A percentile compares a stretch with the other conserved stretches of the same genome.
Conservation (phyloP, 2,329 filamentous ascomycete genomes). For the Arthrobotrys conoides region DNA sequence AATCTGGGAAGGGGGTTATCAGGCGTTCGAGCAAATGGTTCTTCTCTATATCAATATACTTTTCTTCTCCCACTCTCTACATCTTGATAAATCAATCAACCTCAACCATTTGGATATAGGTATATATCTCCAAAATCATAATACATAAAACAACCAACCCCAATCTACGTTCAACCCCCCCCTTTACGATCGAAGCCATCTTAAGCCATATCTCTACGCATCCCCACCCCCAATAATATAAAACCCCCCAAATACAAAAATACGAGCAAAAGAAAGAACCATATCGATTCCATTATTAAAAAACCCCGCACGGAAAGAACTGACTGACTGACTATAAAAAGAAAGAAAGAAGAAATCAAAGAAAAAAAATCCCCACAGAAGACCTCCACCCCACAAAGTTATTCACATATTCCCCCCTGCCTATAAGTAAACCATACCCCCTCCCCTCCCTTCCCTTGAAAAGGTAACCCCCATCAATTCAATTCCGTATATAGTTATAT, state of each 20-base stretch:
- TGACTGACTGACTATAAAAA: neutral
- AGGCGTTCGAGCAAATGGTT: conserved; percentile 22
- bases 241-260: neutral
- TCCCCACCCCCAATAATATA: no score
- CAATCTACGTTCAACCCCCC: neutral
- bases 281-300: conserved; percentile 54
- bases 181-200: no score
- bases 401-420: neutral
- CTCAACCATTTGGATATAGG: no score
- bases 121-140: no score
- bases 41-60: neutral
- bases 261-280: neutral
- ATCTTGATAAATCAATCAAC: no score
- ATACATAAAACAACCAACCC: neutral
- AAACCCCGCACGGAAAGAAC: neutral
- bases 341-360: conserved; percentile 24
- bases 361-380: neutral
- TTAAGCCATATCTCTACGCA: no score
- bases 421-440: neutral
- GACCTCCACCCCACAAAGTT: neutral
- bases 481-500: neutral
- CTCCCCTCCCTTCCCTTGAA: no score
- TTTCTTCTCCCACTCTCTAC: no score
- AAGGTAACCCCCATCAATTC: no score
- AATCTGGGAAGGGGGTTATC: neutral